Evolutionary conservation across 352 stramenopile genomes (phyloP).

Genomic region (Phytopythium sindhum): DNA sequence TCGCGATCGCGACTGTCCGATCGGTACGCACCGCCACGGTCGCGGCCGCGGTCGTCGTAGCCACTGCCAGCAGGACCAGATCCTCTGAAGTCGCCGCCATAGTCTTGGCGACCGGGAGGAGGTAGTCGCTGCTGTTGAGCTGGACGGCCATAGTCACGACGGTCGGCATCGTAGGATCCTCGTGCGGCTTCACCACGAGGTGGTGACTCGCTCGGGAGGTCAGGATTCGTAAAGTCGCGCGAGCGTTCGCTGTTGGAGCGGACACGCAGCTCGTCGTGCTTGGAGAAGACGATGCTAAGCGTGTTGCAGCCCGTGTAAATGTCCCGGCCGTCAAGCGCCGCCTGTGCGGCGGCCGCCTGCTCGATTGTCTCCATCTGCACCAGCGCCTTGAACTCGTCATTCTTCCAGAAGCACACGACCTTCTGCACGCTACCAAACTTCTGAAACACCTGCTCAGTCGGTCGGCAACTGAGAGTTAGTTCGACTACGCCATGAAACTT

Average conservation of each 20-base stretch:
- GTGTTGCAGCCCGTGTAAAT: conserved; percentile 87
- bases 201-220: conserved; percentile 43
- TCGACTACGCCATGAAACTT: neutral
- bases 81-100: neutral
- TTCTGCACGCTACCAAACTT: conserved; percentile 85
- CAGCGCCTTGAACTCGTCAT: conserved; percentile 78
- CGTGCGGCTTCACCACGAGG: neutral
- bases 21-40: neutral
- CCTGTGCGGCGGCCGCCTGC: conserved; percentile 66
- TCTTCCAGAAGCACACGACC: conserved; percentile 81
- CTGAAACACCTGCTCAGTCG: conserved; percentile 49
- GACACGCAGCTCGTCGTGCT: conserved; percentile 61
- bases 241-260: conserved; percentile 77
- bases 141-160: neutral
- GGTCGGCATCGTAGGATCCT: neutral
- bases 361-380: conserved; percentile 77
- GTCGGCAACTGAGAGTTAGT: neutral
- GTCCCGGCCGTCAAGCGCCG: conserved; percentile 69
- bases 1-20: conserved; percentile 10
- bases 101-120: conserved; percentile 1
- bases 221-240: conserved; percentile 72
- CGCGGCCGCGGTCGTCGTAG: conserved; percentile 4
- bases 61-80: conserved; percentile 5
- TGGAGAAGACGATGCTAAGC: conserved; percentile 77
- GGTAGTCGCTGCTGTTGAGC: neutral